Conservation (phyloP, 2,329 filamentous ascomycete genomes). For the Botrytis sinoallii region DNA sequence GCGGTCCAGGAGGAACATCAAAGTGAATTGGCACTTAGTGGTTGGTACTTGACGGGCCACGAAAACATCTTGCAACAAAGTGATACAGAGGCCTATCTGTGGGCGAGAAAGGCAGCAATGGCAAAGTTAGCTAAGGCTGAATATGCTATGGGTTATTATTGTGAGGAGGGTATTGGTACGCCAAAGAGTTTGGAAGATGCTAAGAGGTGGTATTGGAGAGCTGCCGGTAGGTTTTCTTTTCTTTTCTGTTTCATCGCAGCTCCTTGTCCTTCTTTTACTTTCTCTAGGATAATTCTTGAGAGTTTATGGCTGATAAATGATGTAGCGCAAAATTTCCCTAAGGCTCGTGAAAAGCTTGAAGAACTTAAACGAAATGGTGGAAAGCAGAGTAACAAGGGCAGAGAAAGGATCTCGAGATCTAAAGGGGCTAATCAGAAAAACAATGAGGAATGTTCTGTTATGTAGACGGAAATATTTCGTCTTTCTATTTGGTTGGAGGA, state of each 20-base stretch:
- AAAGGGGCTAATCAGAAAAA: conserved; percentile 73
- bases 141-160: conserved; percentile 98
- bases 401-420: conserved; percentile 77
- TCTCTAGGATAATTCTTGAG: too few species aligned
- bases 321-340: conserved; percentile 87
- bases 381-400: conserved; percentile 64
- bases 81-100: conserved; percentile 94
- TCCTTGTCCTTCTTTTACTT: background rate
- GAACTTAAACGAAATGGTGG: conserved; percentile 81
- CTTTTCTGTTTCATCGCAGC: background rate
- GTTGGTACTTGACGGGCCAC: conserved; percentile 93
- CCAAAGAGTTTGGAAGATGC: conserved; percentile 87
- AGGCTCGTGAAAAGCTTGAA: conserved; percentile 87
- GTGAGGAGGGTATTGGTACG: conserved; percentile 89
- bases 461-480: conserved; percentile 51
- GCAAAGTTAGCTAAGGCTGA: conserved; percentile 89
- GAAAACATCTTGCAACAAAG: conserved; percentile 86
- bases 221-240: conserved; percentile 71
- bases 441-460: conserved; percentile 82
- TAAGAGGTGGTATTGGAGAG: conserved; percentile 96
- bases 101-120: conserved; percentile 89
- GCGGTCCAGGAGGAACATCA: conserved; percentile 94
- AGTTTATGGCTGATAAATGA: conserved; percentile 18
- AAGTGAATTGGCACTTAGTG: conserved; percentile 76
- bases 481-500: background rate